Conservation (phyloP, 2,329 filamentous ascomycete genomes). For the Sporothrix sp. region DNA sequence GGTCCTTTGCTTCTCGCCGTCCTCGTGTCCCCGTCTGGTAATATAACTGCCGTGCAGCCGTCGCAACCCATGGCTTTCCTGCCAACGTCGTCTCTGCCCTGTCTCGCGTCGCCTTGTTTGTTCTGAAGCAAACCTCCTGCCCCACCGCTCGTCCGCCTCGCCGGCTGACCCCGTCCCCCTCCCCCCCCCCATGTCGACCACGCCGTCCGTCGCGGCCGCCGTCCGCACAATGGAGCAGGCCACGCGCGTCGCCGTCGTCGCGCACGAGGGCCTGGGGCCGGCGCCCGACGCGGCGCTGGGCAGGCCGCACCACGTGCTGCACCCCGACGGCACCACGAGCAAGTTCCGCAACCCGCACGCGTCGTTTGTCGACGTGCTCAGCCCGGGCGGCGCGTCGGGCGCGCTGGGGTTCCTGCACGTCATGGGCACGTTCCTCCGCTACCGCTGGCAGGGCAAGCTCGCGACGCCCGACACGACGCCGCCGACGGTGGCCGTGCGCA, state of each 20-base stretch:
- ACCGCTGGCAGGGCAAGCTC: constrained; percentile 30
- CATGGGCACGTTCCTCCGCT: constrained; percentile 21
- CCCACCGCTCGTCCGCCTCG: background rate
- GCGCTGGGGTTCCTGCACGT: constrained; percentile 17
- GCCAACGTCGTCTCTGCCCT: no score
- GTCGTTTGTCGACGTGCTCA: constrained; percentile 28
- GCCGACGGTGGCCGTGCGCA: constrained; percentile 56
- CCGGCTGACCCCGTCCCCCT: background rate
- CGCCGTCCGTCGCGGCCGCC: background rate
- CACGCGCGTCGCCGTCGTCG: constrained; percentile 7
- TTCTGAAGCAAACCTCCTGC: background rate
- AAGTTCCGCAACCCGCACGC: constrained; percentile 44
- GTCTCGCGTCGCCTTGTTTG: background rate
- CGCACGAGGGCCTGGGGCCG: constrained; percentile 7
- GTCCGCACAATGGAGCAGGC: constrained; percentile 12
- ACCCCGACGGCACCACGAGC: constrained; percentile 29
- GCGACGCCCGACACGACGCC: constrained; percentile 50
- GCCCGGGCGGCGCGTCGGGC: constrained; percentile 4
- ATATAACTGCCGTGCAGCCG: no score
- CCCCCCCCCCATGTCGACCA: background rate
- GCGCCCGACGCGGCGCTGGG: constrained; percentile 33
- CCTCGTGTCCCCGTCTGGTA: no score
- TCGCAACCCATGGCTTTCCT: no score
- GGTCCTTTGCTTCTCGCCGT: no score
- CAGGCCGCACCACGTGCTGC: constrained; percentile 40